Base-by-base conservation (phyloP, 2,329 filamentous ascomycete genomes). In the Ophiostoma piceae region DNA sequence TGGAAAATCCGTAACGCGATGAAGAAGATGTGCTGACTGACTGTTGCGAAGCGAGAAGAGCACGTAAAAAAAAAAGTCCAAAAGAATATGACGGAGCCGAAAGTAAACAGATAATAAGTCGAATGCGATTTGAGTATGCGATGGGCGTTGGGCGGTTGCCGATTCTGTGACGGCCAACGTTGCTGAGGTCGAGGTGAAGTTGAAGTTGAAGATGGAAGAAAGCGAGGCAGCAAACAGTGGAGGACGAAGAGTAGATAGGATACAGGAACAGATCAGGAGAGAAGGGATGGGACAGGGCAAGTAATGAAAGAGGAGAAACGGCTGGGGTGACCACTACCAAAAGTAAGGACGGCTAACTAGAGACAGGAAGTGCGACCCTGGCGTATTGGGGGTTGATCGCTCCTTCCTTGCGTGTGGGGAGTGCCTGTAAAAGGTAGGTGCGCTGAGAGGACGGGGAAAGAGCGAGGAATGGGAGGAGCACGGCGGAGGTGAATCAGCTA, bases 281-380 rank as follows among this genome's bases (percentile, higher is more conserved):
- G 65, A 65, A 47, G 9, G 62, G 60, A 57, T 35, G 29, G 32
- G 32, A 64, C 60, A 64, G 60, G 60, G 60, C 32, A 64, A 39
- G 32, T 37, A 29, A 65, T 64, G 39, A 60, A 68, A 51, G 67
- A 67, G 41, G 67, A 68, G 69, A 71, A 47, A 68, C 22, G 29
- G 57, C 67, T 7, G 54, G 62, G 67, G 29, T 2, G 51, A 54
- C 41, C 14, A 35, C 47, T 43, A 67, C 41, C 35, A 47, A 14
- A 57, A 54, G 39, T 29, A 62, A 7, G 51, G 32, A 39, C 41
- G 51, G 60, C 29, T 35, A 19, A 64, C 60, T 64, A 62, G 12
- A 19, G 43, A 47, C 43, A 47, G 43, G 43, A 19, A 19, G 43
- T 19, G 39, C 39, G 39, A 41, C 39, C 39, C 16, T 22, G 62